Percentiles rank a stretch among this genome's conserved stretches.
Conservation (phyloP, 257 asterid species). For the Plantago elongata region DNA sequence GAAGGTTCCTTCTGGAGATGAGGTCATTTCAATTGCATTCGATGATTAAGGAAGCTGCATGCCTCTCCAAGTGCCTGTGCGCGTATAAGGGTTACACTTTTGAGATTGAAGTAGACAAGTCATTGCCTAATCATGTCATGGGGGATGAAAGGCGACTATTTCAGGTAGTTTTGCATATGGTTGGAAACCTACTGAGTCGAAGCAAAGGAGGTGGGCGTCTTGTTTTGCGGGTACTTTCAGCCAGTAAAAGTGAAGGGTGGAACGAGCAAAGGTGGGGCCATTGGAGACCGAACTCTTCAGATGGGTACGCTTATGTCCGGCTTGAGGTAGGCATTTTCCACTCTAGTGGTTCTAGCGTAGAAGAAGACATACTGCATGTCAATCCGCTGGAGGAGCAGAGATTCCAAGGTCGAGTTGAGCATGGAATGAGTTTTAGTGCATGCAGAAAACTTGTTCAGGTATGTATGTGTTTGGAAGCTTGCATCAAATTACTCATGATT, state of each 20-base stretch:
- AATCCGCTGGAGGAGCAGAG: constrained; percentile 28
- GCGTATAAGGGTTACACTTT: constrained; percentile 53
- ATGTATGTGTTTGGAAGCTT: constrained; percentile 23
- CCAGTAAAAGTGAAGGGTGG: constrained; percentile 49
- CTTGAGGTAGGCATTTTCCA: constrained; percentile 55
- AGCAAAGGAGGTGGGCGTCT: constrained; percentile 56
- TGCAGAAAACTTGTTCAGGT: constrained; percentile 93
- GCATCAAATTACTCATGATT: constrained; percentile 16
- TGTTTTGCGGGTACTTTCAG: constrained; percentile 45
- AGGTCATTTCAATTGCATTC: constrained; percentile 59
- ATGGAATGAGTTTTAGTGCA: constrained; percentile 71
- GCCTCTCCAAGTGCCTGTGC: constrained; percentile 78
- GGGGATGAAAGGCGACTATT: constrained; percentile 91
- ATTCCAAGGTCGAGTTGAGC: constrained; percentile 45
- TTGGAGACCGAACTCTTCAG: constrained; percentile 54
- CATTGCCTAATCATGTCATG: constrained; percentile 69
- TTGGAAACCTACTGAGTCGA: constrained; percentile 60
- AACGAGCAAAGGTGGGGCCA: constrained; percentile 61
- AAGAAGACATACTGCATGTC: constrained; percentile 18
- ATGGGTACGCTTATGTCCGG: constrained; percentile 45
- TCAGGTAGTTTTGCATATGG: constrained; percentile 85
- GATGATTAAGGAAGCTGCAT: constrained; percentile 76
- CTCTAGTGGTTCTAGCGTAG: constrained; percentile 26
- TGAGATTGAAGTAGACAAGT: constrained; percentile 61
- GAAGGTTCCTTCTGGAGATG: constrained; percentile 60